Evolutionary conservation across 2,329 filamentous ascomycete species (phyloP), one percentile per base, ranked within the genome.

Genomic region (Botryotinia globosa): DNA sequence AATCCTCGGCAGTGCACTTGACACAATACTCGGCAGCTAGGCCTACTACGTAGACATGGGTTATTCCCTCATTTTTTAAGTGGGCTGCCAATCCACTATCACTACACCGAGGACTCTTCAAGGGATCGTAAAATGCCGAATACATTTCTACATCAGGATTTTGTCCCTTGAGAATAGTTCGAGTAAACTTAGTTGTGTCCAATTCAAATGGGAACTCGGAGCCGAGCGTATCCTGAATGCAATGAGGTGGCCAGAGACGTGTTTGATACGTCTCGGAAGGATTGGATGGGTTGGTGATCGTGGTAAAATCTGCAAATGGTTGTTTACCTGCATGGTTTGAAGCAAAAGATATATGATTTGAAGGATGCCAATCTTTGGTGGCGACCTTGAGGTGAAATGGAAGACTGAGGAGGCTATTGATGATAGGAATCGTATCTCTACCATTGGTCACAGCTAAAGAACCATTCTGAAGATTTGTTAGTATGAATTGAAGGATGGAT

Each of bases 21-120:
- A 98, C 94, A 81, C 96, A 99, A 81, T 92, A 97, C 82, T 98
- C 96, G 29, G 89, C 90, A 5, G 96, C 95, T 71, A 99, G 80
- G 0, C 96, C 96, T 1, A 93, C 94, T 34, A 96, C 88, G 81
- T 91, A 98, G 9, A 98, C 92, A 81, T 97, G 88, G 9, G 92
- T 94, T 42, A 97, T 84, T 0, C 83, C 84, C 25, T 83, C 84
- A 4, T 84, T 84, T 69, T 81, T 85, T 77, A 99, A 81, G 65
- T 85, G 79, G 1, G 79, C 83, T 1, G 86, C 87, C 39, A 98
- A 84, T 22, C 90, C 90, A 78, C 88, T 90, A 78, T 90, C 89
- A 39, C 84, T 84, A 22, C 91, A 84, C 45, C 83, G 83, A 1
- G 90, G 89, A 9, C 85, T 85, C 56, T 82, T 82, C 78, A 98